Evolutionary conservation across 768 basidiomycete species (phyloP).

Genomic region (Obba rivulosa): DNA sequence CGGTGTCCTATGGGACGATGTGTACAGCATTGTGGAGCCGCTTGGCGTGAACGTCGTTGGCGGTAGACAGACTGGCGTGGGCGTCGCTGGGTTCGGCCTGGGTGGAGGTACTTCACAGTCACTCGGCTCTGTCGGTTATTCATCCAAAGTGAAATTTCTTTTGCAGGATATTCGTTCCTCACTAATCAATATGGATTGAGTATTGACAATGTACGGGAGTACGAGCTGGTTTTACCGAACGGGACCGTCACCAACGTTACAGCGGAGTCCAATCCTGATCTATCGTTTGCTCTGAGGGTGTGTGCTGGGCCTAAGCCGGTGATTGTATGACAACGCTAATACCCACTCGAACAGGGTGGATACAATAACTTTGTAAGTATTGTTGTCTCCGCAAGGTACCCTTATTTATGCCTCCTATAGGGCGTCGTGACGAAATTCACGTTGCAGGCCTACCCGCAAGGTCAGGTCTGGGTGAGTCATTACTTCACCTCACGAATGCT

Average conservation of each 20-base stretch:
- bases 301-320: background rate
- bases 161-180: background rate
- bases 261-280: slow-evolving; percentile 23
- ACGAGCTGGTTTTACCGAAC: slow-evolving; percentile 49
- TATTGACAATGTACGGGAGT: slow-evolving; percentile 22
- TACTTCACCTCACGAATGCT: no score
- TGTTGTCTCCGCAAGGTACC: slow-evolving; percentile 14
- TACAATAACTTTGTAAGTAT: slow-evolving; percentile 50
- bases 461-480: slow-evolving; percentile 46
- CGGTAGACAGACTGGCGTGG: slow-evolving; percentile 47
- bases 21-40: slow-evolving; percentile 41
- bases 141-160: slow-evolving; percentile 35
- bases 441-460: slow-evolving; percentile 44
- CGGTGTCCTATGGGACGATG: slow-evolving; percentile 25
- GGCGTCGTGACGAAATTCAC: slow-evolving; percentile 57
- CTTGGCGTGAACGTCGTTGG: slow-evolving; percentile 49
- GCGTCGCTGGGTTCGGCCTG: slow-evolving; percentile 49
- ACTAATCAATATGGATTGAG: slow-evolving; percentile 1
- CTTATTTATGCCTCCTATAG: slow-evolving; percentile 17
- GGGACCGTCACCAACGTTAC: slow-evolving; percentile 35
- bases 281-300: slow-evolving; percentile 36
- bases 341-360: slow-evolving; percentile 38
- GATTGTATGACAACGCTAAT: background rate
- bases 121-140: background rate
- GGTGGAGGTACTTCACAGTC: slow-evolving; percentile 12